Base-by-base conservation (phyloP, 352 stramenopile species). In the Phytophthora pini region DNA sequence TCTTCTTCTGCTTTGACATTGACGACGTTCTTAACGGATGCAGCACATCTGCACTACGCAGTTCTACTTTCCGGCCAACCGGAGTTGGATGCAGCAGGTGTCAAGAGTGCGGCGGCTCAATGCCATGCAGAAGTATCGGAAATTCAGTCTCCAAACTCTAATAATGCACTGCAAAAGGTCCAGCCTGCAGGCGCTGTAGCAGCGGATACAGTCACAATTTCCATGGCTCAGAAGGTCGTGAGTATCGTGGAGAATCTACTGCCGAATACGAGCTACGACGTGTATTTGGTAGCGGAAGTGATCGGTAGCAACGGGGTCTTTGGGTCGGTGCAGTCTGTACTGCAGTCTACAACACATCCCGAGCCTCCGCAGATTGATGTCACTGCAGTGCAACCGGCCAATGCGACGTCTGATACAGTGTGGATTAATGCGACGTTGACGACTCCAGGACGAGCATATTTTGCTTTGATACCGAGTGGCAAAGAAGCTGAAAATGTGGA, bases 201-300 rank as follows among this genome's bases (percentile, higher is more conserved):
- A 5, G 84, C 80, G 0, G 72, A 70, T 38, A 92, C 84, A 0
- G 59, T 93, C 17, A 63, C 69, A 0, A 73, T 90, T 6, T 11
- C 70, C 0, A 70, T 58, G 24, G 80, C 84, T 5, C 75, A 89
- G 43, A 89, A 90, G 24, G 49, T 92, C 2, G 81, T 85, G 54
- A 76, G 67, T 20, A 31, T 64, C 2, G 68, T 93, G 1, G 24
- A 69, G 6, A 69, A 77, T 0, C 60, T 95, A 11, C 20, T 47
- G 9, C 22, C 82, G 0, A 93, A 93, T 49, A 84, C 71, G 22
- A 92, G 73, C 71, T 95, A 93, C 68, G 85, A 93, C 38, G 84
- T 93, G 60, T 93, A 88, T 71, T 89, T 95, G 65, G 85, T 95
- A 8, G 77, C 80, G 11, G 84, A 95, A 44, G 87, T 92, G 17